Base-by-base conservation (phyloP, 2,329 filamentous ascomycete species). In the Fonsecaea nubica region DNA sequence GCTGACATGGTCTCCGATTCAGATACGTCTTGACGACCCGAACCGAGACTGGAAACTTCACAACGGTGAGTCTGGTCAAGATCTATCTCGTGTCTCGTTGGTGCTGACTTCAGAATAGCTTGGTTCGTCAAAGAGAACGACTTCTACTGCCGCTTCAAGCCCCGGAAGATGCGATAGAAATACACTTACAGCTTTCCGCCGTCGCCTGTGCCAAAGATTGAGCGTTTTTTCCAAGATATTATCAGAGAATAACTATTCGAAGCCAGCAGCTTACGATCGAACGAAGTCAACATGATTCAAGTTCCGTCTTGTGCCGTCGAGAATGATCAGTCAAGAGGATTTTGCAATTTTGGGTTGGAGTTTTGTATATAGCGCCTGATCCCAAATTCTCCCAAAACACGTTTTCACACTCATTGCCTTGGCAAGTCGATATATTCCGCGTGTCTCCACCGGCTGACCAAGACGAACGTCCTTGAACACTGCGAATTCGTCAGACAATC, bases 81-180 rank as follows among this genome's bases (percentile, higher is more conserved):
- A n/a, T 38, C 8, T 21, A n/a, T 5, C 32, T 30, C 4, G 25
- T 35, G 32, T 6, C 4, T 35, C 6, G 7, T 15, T 5, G 21
- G 53, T 38, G n/a, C 60, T 66, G 18, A 66, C 48, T 9, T 5
- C 4, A 15, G 12, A n/a, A 21, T 40, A 77, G 82, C 83, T 15
- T 87, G 84, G 84, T 86, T 86, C 71, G 82, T 86, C 3, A 76
- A 74, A 56, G 74, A 77, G 62, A 71, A 75, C 58, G 71, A 75
- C 57, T 76, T 78, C 64, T 73, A 76, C 60, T 74, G 75, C 32
- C 70, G 69, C 18, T 69, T 77, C 58, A 64, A 65, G 62, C 52
- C 65, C 12, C 59, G 67, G 50, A 66, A 61, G 42, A 35, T 66
- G 42, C 48, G 64, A 21, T 66, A 33, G 56, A 50, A 35, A 35